Conservation (phyloP, 2,329 filamentous ascomycete genomes). For the Ophiostoma sp. region DNA sequence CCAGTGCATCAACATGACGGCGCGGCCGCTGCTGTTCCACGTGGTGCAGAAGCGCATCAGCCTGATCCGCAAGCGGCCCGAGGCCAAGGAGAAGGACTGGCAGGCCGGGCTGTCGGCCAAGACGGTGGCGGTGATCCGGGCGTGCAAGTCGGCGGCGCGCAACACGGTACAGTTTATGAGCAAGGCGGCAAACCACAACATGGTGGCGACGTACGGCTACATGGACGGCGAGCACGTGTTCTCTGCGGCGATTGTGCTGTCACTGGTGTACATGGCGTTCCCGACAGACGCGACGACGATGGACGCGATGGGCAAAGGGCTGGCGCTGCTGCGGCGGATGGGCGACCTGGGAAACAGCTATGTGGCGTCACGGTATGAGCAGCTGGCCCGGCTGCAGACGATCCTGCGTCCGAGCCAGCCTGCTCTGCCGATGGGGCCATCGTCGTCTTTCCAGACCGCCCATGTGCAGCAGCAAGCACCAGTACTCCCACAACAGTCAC, state of each 20-base stretch:
- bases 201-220: slow-evolving; percentile 53
- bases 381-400: slow-evolving; percentile 29
- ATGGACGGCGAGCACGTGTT: slow-evolving; percentile 54
- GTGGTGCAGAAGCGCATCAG: slow-evolving; percentile 47
- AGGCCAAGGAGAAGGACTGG: slow-evolving; percentile 38
- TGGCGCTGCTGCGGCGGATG: slow-evolving; percentile 46
- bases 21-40: slow-evolving; percentile 49
- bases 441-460: neutral
- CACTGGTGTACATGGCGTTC: slow-evolving; percentile 52
- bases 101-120: slow-evolving; percentile 44
- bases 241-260: slow-evolving; percentile 48
- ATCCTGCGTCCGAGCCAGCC: slow-evolving; percentile 18
- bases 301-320: slow-evolving; percentile 40
- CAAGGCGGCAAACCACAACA: slow-evolving; percentile 44
- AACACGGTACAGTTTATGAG: slow-evolving; percentile 47
- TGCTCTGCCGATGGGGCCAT: neutral
- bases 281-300: slow-evolving; percentile 41
- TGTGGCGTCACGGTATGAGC: slow-evolving; percentile 37
- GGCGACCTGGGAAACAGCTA: slow-evolving; percentile 49
- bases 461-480: neutral
- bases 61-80: slow-evolving; percentile 29
- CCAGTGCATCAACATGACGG: slow-evolving; percentile 55
- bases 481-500: neutral
- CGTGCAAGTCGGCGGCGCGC: slow-evolving; percentile 46
- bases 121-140: slow-evolving; percentile 48